Percentiles rank a stretch among this genome's conserved stretches.
These are phyloP conservation scores for Eleusine indica DNA, from an alignment of 176 grass and related monocot genomes.

Conservation along the genomic window DNA sequence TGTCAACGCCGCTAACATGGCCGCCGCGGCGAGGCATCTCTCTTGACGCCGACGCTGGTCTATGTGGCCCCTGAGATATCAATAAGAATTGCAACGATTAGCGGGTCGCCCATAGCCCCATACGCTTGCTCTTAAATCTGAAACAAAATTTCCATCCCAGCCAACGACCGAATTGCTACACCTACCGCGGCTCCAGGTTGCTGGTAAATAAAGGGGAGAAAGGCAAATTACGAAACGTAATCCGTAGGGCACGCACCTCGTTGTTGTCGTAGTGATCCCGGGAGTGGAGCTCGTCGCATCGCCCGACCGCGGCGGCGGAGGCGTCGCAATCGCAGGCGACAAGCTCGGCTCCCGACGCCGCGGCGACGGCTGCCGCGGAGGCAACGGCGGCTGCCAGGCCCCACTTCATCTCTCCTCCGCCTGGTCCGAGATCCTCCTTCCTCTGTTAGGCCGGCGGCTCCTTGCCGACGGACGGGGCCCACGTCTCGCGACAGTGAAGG, in stretches of 20 bases:
- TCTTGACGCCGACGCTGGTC: conserved; percentile 5
- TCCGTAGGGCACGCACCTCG: background rate
- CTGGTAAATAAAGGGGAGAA: background rate
- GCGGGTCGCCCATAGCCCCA: background rate
- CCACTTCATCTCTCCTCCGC: conserved; percentile 41
- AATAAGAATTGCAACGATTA: background rate
- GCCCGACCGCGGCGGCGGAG: conserved; percentile 18
- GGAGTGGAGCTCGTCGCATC: conserved; percentile 42
- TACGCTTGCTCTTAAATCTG: background rate
- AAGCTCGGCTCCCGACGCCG: conserved; percentile 49
- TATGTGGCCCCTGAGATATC: conserved; percentile 26
- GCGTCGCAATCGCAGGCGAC: conserved; percentile 45
- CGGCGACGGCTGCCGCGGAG: conserved; percentile 44
- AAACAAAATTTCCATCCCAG: background rate
- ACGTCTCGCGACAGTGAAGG: too few relatives aligned
- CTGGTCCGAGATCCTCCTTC: background rate
- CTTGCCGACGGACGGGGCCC: background rate
- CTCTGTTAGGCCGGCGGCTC: background rate
- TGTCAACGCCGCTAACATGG: background rate
- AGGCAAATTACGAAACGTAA: background rate
- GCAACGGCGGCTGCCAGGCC: conserved; percentile 40
- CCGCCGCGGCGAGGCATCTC: background rate
- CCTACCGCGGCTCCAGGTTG: background rate
- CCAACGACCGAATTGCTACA: background rate
- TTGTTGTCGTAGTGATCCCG: conserved; percentile 29